Conservation (phyloP, 148 eudicot genomes). For the Rhododendron mucronatum region DNA sequence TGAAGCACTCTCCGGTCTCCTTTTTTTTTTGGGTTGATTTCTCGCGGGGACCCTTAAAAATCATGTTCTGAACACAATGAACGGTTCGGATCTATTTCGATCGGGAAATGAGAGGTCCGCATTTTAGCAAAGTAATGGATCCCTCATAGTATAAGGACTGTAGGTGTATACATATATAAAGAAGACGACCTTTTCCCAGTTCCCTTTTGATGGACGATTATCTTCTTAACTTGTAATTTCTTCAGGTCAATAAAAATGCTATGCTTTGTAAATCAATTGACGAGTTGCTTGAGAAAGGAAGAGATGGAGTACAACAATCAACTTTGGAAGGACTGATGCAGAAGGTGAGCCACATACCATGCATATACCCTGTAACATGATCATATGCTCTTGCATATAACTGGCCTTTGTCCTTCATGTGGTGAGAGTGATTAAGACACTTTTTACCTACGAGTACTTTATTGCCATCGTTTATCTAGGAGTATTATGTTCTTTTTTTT, state of each 20-base stretch:
- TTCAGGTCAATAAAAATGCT: constrained; percentile 82
- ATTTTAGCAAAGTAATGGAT: too few species aligned
- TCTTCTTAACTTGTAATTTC: constrained; percentile 9
- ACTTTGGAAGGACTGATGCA: constrained; percentile 51
- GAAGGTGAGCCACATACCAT: constrained; percentile 44
- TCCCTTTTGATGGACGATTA: constrained; percentile 3
- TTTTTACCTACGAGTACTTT: too few species aligned
- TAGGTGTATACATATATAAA: not conserved
- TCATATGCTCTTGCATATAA: not conserved
- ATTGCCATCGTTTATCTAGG: too few species aligned
- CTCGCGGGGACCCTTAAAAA: too few species aligned
- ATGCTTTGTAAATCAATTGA: constrained; percentile 68
- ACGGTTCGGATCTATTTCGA: too few species aligned
- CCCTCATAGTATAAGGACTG: too few species aligned
- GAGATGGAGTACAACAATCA: constrained; percentile 40
- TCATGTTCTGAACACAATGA: too few species aligned
- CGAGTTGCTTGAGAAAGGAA: constrained; percentile 59
- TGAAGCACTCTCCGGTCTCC: too few species aligned
- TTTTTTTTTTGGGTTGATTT: too few species aligned
- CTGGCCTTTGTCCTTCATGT: not conserved
- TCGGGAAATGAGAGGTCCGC: too few species aligned
- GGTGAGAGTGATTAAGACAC: not conserved
- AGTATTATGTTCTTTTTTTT: too few species aligned
- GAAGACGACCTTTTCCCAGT: not conserved
- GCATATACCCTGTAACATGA: not conserved